phyloP scores from a whole-genome alignment of 169 alveolate genomes.

The Eimeria sp. region DNA sequence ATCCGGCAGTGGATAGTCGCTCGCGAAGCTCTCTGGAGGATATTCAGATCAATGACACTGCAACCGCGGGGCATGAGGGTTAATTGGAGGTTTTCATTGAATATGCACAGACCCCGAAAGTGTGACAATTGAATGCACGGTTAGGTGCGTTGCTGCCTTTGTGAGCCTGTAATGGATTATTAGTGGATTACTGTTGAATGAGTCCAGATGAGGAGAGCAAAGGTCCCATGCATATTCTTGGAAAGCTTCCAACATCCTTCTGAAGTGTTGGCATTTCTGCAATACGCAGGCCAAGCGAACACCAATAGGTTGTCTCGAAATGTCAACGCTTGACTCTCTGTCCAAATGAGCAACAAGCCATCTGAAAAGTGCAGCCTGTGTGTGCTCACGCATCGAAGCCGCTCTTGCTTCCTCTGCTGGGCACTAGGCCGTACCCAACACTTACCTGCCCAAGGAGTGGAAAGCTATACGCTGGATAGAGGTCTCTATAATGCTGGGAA shows the following conservation, averaged over 20 bases:
- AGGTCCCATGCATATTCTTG: neutral
- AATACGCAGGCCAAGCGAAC: neutral
- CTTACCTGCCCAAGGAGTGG: neutral
- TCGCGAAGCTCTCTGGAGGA: neutral
- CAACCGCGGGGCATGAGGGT: neutral
- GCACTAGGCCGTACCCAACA: neutral
- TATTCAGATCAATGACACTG: neutral
- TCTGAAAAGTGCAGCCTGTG: neutral
- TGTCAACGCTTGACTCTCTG: neutral
- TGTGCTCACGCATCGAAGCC: neutral
- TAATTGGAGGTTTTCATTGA: too few relatives aligned
- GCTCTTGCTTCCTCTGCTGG: neutral
- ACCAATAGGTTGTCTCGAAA: neutral
- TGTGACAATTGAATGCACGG: neutral
- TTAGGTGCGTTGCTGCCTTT: neutral
- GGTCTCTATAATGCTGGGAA: neutral
- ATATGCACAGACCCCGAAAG: neutral
- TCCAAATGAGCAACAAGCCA: neutral
- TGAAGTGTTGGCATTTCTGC: neutral
- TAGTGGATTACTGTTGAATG: neutral
- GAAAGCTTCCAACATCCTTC: neutral
- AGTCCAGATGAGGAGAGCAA: neutral
- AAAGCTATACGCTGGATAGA: neutral
- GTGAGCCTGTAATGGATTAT: neutral
- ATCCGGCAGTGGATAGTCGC: too few relatives aligned